phyloP scores from a whole-genome alignment of 2,329 filamentous ascomycete genomes.

The Cryphonectria radicalis region DNA sequence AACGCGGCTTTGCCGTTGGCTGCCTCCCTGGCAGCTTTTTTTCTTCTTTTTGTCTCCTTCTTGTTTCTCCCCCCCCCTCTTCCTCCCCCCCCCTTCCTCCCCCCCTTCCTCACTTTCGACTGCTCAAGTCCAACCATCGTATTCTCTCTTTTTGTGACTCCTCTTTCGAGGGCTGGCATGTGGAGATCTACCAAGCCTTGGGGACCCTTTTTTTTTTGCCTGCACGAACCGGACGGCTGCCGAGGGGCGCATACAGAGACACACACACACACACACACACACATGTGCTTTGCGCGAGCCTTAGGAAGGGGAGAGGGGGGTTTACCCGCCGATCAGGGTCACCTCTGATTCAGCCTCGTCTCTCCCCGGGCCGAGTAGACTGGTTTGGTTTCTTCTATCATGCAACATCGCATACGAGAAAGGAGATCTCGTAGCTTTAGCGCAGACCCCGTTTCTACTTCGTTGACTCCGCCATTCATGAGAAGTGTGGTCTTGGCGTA shows the following conservation, averaged over 20 bases:
- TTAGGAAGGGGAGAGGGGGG: background rate
- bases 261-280: background rate
- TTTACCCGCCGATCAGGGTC: slow-evolving; percentile 2
- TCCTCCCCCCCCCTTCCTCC: too few species aligned
- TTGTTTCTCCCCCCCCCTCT: background rate
- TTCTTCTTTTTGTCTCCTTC: background rate
- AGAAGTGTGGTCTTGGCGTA: background rate
- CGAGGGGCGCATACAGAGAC: background rate
- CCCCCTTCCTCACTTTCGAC: background rate
- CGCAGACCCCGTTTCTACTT: background rate
- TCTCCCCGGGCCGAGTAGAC: background rate
- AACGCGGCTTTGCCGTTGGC: slow-evolving; percentile 10
- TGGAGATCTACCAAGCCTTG: slow-evolving; percentile 8
- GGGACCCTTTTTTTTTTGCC: background rate
- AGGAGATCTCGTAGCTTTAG: background rate
- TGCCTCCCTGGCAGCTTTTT: slow-evolving; percentile 12
- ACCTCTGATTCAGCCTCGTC: slow-evolving; percentile 7
- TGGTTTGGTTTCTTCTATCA: background rate
- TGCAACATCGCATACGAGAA: background rate
- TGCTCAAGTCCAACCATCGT: background rate
- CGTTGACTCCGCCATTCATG: background rate
- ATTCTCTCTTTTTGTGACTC: background rate
- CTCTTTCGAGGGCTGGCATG: background rate
- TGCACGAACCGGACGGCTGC: slow-evolving; percentile 12
- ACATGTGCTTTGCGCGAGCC: background rate